phyloP scores from a whole-genome alignment of 208 protist species.

The Leishmania braziliensis region DNA sequence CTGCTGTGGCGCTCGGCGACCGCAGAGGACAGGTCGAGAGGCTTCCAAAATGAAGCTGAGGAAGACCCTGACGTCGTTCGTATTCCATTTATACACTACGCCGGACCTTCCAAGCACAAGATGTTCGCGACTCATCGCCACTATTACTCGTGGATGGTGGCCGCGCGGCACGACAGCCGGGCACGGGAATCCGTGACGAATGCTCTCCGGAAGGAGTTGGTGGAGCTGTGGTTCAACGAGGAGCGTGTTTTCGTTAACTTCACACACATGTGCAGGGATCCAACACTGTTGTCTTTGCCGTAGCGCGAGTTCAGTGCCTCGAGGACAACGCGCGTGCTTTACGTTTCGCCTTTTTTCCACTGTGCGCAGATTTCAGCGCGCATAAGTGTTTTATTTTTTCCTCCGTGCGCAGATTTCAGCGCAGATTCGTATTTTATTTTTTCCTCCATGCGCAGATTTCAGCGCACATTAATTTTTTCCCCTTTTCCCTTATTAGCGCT shows the following conservation, averaged over 20 bases:
- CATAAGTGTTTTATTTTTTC: not conserved
- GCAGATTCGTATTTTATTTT: too few species aligned
- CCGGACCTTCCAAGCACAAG: conserved; percentile 21
- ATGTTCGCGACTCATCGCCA: conserved; percentile 23
- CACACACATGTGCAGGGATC: conserved; percentile 29
- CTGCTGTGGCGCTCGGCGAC: conserved; percentile 33
- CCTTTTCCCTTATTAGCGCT: not conserved
- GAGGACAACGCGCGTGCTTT: not conserved
- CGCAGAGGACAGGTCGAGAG: conserved; percentile 16
- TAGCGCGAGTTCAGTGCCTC: not conserved
- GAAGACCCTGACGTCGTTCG: conserved; percentile 18
- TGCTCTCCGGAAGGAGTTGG: conserved; percentile 24
- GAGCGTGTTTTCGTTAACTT: conserved; percentile 26
- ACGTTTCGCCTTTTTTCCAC: not conserved
- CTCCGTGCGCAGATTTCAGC: too few species aligned
- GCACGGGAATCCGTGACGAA: conserved; percentile 17
- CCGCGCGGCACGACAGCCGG: conserved; percentile 27
- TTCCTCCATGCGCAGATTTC: too few species aligned
- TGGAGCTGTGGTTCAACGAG: conserved; percentile 33
- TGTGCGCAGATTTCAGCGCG: too few species aligned
- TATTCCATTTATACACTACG: conserved; percentile 35
- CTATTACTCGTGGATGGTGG: conserved; percentile 33
- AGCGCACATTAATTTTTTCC: not conserved
- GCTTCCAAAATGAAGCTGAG: conserved; percentile 9
- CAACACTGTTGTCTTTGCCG: conserved; percentile 1